Evolutionary conservation across 1,284 basidiomycete genomes (phyloP).

Genomic region (Trametes sp.): DNA sequence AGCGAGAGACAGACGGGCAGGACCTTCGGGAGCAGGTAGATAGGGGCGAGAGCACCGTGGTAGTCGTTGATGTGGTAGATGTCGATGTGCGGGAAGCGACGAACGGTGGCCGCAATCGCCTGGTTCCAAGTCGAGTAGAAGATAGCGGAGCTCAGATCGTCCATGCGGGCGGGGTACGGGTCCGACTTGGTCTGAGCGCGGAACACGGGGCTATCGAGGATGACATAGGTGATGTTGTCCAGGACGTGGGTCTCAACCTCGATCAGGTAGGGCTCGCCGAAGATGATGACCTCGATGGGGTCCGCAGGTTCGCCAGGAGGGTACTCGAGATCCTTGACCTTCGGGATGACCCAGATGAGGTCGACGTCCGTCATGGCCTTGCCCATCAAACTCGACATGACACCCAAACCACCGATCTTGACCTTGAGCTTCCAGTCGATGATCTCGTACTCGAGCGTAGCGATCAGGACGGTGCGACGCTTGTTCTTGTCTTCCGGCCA

Average conservation of each 20-base stretch:
- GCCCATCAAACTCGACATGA: conserved; percentile 96
- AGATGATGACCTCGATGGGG: conserved; percentile 94
- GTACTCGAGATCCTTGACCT: conserved; percentile 93
- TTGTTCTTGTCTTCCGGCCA: conserved; percentile 94
- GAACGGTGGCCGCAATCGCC: conserved; percentile 89
- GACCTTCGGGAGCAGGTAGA: conserved; percentile 90
- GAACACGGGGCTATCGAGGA: conserved; percentile 94
- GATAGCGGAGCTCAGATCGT: conserved; percentile 92
- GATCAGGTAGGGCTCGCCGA: conserved; percentile 92
- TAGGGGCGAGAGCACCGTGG: conserved; percentile 88
- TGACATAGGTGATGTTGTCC: conserved; percentile 94
- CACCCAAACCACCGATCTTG: conserved; percentile 95
- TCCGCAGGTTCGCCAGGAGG: conserved; percentile 89
- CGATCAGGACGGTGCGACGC: conserved; percentile 87
- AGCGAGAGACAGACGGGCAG: conserved; percentile 90
- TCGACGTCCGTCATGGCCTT: conserved; percentile 97
- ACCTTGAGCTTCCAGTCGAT: conserved; percentile 97
- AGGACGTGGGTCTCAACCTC: conserved; percentile 91
- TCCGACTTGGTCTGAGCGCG: conserved; percentile 93
- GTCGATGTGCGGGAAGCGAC: conserved; percentile 85
- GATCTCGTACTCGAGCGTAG: conserved; percentile 94
- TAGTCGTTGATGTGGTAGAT: conserved; percentile 93
- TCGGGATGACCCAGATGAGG: conserved; percentile 91
- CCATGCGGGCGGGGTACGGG: conserved; percentile 95
- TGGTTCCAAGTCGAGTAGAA: conserved; percentile 99